Evolutionary conservation across 768 basidiomycete genomes (phyloP), one percentile per base, ranked within the genome.

Genomic region (Hygrocybe coccinea): DNA sequence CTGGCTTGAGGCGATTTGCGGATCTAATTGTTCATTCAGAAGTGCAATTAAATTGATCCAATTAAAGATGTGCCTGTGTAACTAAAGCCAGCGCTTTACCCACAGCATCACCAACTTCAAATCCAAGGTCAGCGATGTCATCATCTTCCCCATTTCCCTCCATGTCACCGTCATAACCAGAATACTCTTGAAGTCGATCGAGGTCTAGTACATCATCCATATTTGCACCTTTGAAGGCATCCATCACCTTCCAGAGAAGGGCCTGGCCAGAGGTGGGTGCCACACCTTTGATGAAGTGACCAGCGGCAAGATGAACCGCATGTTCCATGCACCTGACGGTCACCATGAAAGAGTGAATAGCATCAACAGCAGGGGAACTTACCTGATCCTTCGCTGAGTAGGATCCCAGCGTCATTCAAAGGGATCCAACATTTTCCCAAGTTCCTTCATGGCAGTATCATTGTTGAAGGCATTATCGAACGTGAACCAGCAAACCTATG

Each of bases 271-370:
- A n/a, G n/a, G n/a, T n/a, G n/a, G n/a, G n/a, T n/a, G n/a, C n/a
- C n/a, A n/a, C n/a, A n/a, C n/a, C n/a, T n/a, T n/a, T n/a, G n/a
- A n/a, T n/a, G n/a, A n/a, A n/a, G n/a, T n/a, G n/a, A n/a, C n/a
- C n/a, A n/a, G 66, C 67, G 9, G 57, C 61, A 22, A 71, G 67
- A 55, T 71, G 61, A 12, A 71, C 44, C 0, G 60, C 56, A 47
- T 72, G 71, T 50, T 72, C 71, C 63, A 72, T 71, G 59, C 71
- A 72, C 43, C 67, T 67, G 35, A 53, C 29, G 29, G 21, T 43
- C 34, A 52, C 50, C 10, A 49, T 47, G 7, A 21, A 37, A 38
- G 44, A 24, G 52, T 50, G 52, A 48, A 25, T 24, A 7, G 19
- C 33, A 22, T n/a, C 19, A 24, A 35, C 38, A 25, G 21, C 34